Base-by-base conservation (phyloP, 768 basidiomycete species). In the Dioszegia hungarica region DNA sequence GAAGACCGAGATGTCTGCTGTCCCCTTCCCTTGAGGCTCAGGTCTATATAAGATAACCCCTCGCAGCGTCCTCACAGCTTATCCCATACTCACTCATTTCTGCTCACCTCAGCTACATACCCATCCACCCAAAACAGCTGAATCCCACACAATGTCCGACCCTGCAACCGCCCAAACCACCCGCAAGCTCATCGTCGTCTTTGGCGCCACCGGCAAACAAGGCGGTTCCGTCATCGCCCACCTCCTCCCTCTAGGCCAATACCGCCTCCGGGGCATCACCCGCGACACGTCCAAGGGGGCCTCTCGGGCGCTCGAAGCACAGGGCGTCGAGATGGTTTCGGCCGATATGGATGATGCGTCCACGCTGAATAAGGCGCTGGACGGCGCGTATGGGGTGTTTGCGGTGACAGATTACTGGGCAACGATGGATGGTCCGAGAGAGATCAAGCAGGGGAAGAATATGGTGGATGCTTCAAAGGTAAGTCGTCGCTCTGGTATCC, bases 121-220 rank as follows among this genome's bases (percentile, higher is more conserved):
- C n/a, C n/a, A n/a, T n/a, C n/a, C n/a, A n/a, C n/a, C n/a, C n/a
- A n/a, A n/a, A n/a, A n/a, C n/a, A n/a, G n/a, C n/a, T n/a, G n/a
- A n/a, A n/a, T n/a, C n/a, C n/a, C n/a, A n/a, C n/a, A n/a, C n/a
- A n/a, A n/a, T n/a, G n/a, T n/a, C n/a, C n/a, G n/a, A n/a, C n/a
- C n/a, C n/a, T n/a, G n/a, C n/a, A n/a, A n/a, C n/a, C n/a, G n/a
- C n/a, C n/a, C n/a, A n/a, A n/a, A n/a, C n/a, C n/a, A n/a, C n/a
- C n/a, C n/a, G n/a, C 40, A 59, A 61, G 33, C 52, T 70, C 54
- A 51, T 73, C 54, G 71, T 68, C 29, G 44, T 73, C 24, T 39
- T 66, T 28, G 71, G 71, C n/a, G 65, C 65, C 17, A 73, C 71
- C 15, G 71, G 71, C 33, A 61, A 63, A 25, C 72, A 73, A 63